A percentile compares a stretch with the other conserved stretches of the same genome.
These are phyloP conservation scores for Claviceps spartinae DNA, from an alignment of 2,329 filamentous ascomycete genomes.

Conservation along the genomic window DNA sequence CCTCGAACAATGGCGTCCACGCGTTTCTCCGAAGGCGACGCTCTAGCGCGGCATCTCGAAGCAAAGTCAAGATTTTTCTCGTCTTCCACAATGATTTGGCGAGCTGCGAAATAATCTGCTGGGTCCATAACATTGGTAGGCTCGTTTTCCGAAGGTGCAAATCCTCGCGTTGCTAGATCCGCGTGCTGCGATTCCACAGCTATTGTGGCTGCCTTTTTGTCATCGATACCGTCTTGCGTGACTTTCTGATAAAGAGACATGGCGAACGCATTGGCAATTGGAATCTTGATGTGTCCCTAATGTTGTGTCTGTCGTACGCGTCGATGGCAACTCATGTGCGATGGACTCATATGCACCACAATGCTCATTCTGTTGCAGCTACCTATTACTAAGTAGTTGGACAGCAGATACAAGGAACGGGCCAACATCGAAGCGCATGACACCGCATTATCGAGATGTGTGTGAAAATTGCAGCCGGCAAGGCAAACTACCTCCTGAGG, in stretches of 20 bases:
- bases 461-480: not conserved
- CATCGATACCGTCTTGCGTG: not conserved
- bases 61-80: conserved; percentile 30
- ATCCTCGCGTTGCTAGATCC: not conserved
- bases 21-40: conserved; percentile 20
- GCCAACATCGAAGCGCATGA: not conserved
- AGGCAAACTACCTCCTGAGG: not conserved
- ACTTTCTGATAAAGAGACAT: not conserved
- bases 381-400: too few species aligned
- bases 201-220: not conserved
- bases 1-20: conserved; percentile 27
- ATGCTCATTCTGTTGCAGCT: not conserved
- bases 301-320: not conserved
- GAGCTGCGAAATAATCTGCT: not conserved
- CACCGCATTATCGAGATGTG: not conserved
- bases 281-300: not conserved
- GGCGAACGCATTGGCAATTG: not conserved
- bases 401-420: not conserved
- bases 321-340: not conserved
- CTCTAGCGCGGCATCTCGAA: conserved; percentile 17
- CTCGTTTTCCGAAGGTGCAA: not conserved
- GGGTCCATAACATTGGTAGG: not conserved
- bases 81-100: conserved; percentile 1
- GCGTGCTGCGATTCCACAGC: conserved; percentile 1
- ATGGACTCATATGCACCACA: not conserved